Conservation (phyloP, 441 rosid genomes). For the Corymbia citriodora region DNA sequence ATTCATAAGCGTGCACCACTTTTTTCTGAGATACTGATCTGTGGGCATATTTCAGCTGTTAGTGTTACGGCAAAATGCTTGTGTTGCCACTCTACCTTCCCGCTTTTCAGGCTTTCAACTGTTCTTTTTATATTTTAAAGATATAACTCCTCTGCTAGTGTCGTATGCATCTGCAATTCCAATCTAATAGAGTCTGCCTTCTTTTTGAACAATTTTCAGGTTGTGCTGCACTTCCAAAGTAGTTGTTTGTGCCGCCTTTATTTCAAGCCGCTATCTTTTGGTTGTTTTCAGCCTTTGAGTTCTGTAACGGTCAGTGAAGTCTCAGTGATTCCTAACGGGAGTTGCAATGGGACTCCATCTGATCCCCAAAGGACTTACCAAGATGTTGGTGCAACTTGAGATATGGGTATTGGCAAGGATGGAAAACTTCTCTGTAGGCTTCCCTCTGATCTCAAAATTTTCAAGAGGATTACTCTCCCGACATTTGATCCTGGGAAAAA, state of each 20-base stretch:
- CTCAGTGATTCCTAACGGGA: slow-evolving; percentile 31
- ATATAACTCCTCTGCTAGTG: not conserved
- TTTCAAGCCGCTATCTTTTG: not conserved
- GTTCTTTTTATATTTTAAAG: not conserved
- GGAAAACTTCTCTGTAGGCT: slow-evolving; percentile 74
- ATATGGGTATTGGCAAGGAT: slow-evolving; percentile 75
- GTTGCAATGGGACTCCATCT: slow-evolving; percentile 14
- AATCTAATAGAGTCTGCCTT: not conserved
- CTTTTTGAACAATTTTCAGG: slow-evolving; percentile 17
- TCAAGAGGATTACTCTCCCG: slow-evolving; percentile 43
- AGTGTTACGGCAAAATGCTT: not conserved
- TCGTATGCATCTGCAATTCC: not conserved
- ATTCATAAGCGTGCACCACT: not conserved
- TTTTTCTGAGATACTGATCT: not conserved
- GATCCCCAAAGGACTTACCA: slow-evolving; percentile 53
- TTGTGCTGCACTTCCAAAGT: slow-evolving; percentile 20
- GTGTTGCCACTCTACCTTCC: not conserved
- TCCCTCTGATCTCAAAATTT: slow-evolving; percentile 62
- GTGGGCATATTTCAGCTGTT: not conserved
- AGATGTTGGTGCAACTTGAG: slow-evolving; percentile 77
- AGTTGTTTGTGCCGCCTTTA: slow-evolving; percentile 24
- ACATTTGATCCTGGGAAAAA: slow-evolving; percentile 56
- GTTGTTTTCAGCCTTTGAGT: slow-evolving; percentile 6
- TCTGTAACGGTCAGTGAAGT: slow-evolving; percentile 36
- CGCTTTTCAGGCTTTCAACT: not conserved